These are phyloP conservation scores for Cercospora canescens DNA, from an alignment of 2,329 filamentous ascomycete genomes.

Conservation along the genomic window DNA sequence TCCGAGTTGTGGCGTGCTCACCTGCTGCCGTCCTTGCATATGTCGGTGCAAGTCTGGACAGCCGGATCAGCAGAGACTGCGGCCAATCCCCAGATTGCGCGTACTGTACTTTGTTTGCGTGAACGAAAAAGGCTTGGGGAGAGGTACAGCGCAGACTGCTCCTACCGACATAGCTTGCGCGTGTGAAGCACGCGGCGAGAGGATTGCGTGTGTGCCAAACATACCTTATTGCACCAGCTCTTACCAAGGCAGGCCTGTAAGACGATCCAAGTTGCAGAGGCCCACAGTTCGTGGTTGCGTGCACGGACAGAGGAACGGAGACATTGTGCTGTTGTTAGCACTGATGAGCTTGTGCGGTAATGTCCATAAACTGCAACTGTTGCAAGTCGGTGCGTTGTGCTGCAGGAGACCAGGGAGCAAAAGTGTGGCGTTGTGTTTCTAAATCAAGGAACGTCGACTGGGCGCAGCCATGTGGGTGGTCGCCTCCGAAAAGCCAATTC, in stretches of 20 bases:
- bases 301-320: neutral
- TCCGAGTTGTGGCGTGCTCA: neutral
- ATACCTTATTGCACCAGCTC: neutral
- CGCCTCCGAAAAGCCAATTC: neutral
- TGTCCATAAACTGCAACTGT: neutral
- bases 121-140: neutral
- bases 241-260: neutral
- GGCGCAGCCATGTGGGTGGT: constrained; percentile 4
- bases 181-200: neutral
- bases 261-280: neutral
- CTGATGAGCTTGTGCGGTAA: neutral
- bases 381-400: neutral
- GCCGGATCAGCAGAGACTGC: neutral
- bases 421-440: constrained; percentile 9
- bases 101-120: neutral
- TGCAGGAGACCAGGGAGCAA: constrained; percentile 1
- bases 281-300: neutral
- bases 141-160: neutral
- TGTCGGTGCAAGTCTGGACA: neutral
- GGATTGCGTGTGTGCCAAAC: neutral
- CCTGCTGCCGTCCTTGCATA: neutral
- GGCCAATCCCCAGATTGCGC: neutral
- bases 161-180: neutral
- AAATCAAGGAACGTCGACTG: constrained; percentile 3
- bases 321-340: neutral